Conservation (phyloP, 1,284 basidiomycete species). For the Trichosporon asahii region DNA sequence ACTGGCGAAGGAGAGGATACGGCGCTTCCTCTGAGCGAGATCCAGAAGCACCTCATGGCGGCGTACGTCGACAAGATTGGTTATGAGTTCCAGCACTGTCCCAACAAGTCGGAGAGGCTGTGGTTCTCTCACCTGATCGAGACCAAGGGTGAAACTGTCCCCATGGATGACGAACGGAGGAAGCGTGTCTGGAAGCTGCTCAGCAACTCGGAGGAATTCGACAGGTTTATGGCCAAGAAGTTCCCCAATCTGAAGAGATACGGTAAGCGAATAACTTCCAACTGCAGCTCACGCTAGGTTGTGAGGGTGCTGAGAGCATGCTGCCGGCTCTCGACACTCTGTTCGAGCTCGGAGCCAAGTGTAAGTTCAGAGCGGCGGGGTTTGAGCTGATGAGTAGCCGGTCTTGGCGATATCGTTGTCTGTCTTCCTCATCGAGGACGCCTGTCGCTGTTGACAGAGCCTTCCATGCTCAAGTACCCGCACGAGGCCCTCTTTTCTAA, state of each 20-base stretch:
- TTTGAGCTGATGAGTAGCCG: constrained; percentile 54
- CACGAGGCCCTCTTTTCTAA: constrained; percentile 74
- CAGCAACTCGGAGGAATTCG: constrained; percentile 71
- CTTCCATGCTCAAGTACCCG: constrained; percentile 66
- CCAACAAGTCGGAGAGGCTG: constrained; percentile 41
- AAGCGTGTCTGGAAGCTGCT: constrained; percentile 67
- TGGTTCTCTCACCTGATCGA: constrained; percentile 85
- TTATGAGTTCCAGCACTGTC: constrained; percentile 65
- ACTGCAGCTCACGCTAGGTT: constrained; percentile 22
- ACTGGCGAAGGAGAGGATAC: constrained; percentile 62
- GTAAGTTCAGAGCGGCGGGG: constrained; percentile 47
- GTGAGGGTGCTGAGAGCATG: constrained; percentile 86
- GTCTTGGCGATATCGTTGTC: constrained; percentile 67
- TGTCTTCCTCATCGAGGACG: constrained; percentile 68
- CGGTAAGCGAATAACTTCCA: constrained; percentile 21
- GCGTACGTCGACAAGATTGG: constrained; percentile 79
- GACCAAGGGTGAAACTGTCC: constrained; percentile 54
- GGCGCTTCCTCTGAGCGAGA: constrained; percentile 57
- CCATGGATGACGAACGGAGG: constrained; percentile 46
- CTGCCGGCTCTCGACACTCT: constrained; percentile 74
- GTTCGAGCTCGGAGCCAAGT: constrained; percentile 63
- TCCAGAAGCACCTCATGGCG: constrained; percentile 64
- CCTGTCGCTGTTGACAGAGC: constrained; percentile 68
- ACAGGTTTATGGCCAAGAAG: constrained; percentile 53
- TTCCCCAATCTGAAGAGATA: constrained; percentile 48